phyloP scores from a whole-genome alignment of 1,284 basidiomycete species.

The Apiotrichum veenhuisii region DNA sequence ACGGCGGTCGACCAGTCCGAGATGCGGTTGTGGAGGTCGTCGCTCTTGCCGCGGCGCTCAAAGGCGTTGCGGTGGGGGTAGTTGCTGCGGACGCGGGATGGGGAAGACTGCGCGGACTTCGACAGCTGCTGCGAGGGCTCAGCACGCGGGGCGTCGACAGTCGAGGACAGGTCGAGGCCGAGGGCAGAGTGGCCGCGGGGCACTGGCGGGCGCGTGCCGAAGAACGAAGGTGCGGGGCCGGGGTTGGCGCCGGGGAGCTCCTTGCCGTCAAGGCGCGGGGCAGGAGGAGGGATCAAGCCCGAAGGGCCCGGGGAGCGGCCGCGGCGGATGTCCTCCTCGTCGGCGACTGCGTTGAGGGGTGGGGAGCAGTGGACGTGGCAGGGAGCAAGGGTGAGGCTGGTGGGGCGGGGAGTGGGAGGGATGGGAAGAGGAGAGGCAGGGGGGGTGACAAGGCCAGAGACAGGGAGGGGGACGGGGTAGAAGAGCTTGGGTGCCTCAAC shows the following conservation, averaged over 20 bases:
- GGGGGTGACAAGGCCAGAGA: not conserved
- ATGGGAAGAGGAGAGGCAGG: not conserved
- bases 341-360: not conserved
- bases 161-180: conserved; percentile 10
- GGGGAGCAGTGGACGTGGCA: not conserved
- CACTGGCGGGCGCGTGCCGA: conserved; percentile 11
- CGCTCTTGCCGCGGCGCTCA: conserved; percentile 5
- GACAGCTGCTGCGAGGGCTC: not conserved
- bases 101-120: not conserved
- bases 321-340: not conserved
- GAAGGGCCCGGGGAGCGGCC: not conserved
- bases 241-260: not conserved
- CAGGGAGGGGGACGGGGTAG: not conserved
- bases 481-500: not conserved
- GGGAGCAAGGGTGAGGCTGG: not conserved
- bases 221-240: not conserved
- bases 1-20: conserved; percentile 1
- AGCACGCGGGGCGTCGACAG: not conserved
- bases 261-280: conserved; percentile 1
- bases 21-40: conserved; percentile 8
- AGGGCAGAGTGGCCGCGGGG: conserved; percentile 11
- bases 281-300: not conserved
- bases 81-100: not conserved
- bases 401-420: not conserved
- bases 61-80: not conserved